Evolutionary conservation across 2,329 filamentous ascomycete genomes (phyloP).

Genomic region (Colletotrichum sp.): DNA sequence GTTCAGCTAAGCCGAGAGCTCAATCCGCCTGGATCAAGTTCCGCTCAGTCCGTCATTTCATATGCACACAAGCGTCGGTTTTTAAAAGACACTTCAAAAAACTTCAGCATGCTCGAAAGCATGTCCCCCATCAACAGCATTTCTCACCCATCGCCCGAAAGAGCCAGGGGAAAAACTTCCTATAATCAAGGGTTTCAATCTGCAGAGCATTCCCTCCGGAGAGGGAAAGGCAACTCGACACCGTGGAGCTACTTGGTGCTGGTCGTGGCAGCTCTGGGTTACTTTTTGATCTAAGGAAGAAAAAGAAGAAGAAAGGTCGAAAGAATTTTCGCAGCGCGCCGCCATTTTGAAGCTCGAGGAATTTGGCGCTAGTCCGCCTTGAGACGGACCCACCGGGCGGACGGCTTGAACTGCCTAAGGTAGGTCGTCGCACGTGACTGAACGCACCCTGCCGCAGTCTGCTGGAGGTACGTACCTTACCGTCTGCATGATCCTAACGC

Average conservation of each 20-base stretch:
- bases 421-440: background rate
- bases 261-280: constrained; percentile 67
- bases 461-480: background rate
- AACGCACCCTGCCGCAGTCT: no score
- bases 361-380: constrained; percentile 26
- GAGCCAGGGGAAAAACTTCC: constrained; percentile 62
- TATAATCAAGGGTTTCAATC: constrained; percentile 65
- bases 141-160: constrained; percentile 53
- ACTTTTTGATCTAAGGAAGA: constrained; percentile 66
- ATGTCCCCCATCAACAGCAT: constrained; percentile 69
- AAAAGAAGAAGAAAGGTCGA: constrained; percentile 44
- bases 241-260: constrained; percentile 61
- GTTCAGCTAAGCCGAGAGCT: background rate
- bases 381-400: background rate
- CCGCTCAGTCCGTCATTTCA: background rate
- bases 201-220: constrained; percentile 58
- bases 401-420: background rate
- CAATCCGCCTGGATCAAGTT: background rate
- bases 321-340: constrained; percentile 30
- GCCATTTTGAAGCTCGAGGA: background rate
- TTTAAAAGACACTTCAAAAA: background rate
- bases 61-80: background rate
- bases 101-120: constrained; percentile 18
- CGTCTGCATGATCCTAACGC: background rate
- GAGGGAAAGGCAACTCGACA: constrained; percentile 65